Conservation (phyloP, 129 eudicot species). For the Helianthus tuberosus region DNA sequence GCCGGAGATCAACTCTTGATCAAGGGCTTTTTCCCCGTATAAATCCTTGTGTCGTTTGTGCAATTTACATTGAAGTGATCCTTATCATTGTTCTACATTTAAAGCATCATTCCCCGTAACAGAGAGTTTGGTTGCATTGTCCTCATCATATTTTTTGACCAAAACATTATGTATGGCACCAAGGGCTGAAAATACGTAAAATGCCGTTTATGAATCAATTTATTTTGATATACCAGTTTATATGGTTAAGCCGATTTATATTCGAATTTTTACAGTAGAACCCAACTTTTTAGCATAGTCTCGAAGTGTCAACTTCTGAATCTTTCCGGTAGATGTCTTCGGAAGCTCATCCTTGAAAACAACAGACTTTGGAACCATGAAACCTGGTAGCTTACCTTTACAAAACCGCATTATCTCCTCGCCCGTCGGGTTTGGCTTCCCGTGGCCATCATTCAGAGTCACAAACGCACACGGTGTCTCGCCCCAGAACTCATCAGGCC, state of each 20-base stretch:
- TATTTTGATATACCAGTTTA: background rate
- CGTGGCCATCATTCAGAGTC: conserved; percentile 43
- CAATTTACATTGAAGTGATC: too few relatives aligned
- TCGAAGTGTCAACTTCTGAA: conserved; percentile 68
- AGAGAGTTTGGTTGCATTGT: too few relatives aligned
- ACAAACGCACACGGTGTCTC: conserved; percentile 94
- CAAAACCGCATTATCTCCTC: conserved; percentile 60
- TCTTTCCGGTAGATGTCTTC: conserved; percentile 81
- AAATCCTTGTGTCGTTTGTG: too few relatives aligned
- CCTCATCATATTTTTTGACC: too few relatives aligned
- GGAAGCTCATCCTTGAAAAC: conserved; percentile 71
- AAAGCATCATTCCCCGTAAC: too few relatives aligned
- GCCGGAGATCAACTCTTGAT: too few relatives aligned
- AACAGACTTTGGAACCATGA: conserved; percentile 80
- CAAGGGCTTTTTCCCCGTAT: too few relatives aligned
- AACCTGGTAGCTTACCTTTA: conserved; percentile 57
- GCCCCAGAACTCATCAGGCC: conserved; percentile 81
- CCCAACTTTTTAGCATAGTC: conserved; percentile 64
- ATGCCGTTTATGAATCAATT: background rate
- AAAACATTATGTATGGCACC: too few relatives aligned
- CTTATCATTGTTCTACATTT: too few relatives aligned
- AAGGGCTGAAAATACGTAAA: background rate
- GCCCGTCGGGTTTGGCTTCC: conserved; percentile 31
- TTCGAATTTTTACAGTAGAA: conserved; percentile 25
- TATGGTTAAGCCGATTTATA: conserved; percentile 14